phyloP scores from a whole-genome alignment of 2,329 filamentous ascomycete species.

The Geosmithia morbida region DNA sequence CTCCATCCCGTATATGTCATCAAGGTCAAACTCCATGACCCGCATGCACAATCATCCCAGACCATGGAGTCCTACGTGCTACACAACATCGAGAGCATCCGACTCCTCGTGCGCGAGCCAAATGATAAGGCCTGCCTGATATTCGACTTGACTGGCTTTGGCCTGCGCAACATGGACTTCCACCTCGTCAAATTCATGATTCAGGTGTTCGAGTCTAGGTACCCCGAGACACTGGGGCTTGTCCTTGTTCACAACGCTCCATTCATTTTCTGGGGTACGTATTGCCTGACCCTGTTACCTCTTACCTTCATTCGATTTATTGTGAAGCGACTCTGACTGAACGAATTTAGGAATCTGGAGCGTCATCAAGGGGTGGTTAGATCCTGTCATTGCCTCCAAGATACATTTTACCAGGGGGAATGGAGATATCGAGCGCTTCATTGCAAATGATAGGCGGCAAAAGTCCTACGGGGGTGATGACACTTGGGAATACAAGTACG shows the following conservation, averaged over 20 bases:
- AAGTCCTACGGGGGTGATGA: slow-evolving; percentile 54
- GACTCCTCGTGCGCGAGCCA: slow-evolving; percentile 10
- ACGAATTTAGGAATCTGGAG: slow-evolving; percentile 26
- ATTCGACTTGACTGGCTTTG: slow-evolving; percentile 61
- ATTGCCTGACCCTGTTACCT: background rate
- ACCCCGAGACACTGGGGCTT: slow-evolving; percentile 56
- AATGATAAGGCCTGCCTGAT: slow-evolving; percentile 24
- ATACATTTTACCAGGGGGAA: slow-evolving; percentile 53
- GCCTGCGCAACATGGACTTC: slow-evolving; percentile 64
- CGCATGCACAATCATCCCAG: slow-evolving; percentile 15
- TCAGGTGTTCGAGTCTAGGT: slow-evolving; percentile 66
- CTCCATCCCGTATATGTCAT: slow-evolving; percentile 21
- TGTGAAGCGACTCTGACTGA: background rate
- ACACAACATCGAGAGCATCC: slow-evolving; percentile 22
- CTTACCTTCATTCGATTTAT: background rate
- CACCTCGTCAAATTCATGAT: slow-evolving; percentile 66
- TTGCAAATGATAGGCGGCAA: slow-evolving; percentile 37
- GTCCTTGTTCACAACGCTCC: slow-evolving; percentile 64
- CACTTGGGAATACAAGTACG: slow-evolving; percentile 49
- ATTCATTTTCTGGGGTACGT: slow-evolving; percentile 46
- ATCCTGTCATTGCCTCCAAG: slow-evolving; percentile 60
- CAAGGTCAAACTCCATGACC: slow-evolving; percentile 16
- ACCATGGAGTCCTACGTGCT: slow-evolving; percentile 21
- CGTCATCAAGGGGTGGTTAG: slow-evolving; percentile 62
- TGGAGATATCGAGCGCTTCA: slow-evolving; percentile 47